Evolutionary conservation across 192 early-diverging fungal genomes (phyloP).

Genomic region (Backusella circina): DNA sequence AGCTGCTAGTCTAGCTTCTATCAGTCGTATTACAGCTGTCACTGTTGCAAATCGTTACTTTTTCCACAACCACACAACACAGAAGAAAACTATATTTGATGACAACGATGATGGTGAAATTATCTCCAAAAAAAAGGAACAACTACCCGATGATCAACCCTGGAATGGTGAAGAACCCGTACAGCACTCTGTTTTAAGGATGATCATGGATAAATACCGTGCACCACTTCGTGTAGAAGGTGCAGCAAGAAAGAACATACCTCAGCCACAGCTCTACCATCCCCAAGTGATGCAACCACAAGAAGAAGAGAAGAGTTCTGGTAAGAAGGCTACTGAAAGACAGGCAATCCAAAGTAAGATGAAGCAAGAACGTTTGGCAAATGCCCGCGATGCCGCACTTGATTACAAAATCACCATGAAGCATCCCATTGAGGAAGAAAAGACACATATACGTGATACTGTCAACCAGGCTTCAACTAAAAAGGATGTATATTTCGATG

Average conservation of each 20-base stretch:
- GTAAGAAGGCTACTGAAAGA: slow-evolving; percentile 7
- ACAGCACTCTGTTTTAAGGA: slow-evolving; percentile 19
- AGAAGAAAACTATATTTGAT: not conserved
- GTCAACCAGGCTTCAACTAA: not conserved
- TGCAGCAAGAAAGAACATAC: slow-evolving; percentile 7
- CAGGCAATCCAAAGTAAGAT: not conserved
- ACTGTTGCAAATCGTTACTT: not conserved
- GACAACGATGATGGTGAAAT: not conserved
- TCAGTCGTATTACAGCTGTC: not conserved
- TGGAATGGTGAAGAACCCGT: slow-evolving; percentile 28
- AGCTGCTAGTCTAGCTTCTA: not conserved
- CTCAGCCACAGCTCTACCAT: not conserved
- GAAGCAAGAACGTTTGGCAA: slow-evolving; percentile 12
- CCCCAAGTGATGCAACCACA: not conserved
- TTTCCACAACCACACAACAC: not conserved
- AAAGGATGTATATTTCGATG: not conserved
- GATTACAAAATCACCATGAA: slow-evolving; percentile 18
- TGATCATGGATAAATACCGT: slow-evolving; percentile 32
- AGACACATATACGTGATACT: not conserved
- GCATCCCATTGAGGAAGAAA: not conserved
- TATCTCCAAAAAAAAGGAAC: not conserved
- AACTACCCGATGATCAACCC: slow-evolving; percentile 10
- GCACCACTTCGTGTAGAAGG: slow-evolving; percentile 26
- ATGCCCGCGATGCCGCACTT: slow-evolving; percentile 19
- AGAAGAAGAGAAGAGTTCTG: not conserved